A percentile compares a stretch with the other conserved stretches of the same genome.
Conservation (phyloP, 1,284 basidiomycete species). For the Leccinum pachyderme region DNA sequence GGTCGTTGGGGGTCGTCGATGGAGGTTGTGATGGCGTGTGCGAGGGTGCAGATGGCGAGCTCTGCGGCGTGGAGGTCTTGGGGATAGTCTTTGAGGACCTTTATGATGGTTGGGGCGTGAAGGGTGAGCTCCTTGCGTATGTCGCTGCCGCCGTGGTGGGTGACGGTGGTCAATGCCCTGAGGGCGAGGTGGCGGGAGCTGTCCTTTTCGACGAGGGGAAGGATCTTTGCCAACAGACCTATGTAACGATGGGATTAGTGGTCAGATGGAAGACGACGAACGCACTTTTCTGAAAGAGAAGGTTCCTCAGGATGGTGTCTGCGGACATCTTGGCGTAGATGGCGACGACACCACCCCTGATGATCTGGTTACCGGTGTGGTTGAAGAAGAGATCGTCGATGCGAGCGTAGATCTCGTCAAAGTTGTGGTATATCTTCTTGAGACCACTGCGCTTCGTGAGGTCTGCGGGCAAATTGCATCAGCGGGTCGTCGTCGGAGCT, state of each 20-base stretch:
- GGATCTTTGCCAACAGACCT: conserved; percentile 55
- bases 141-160: conserved; percentile 56
- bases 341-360: conserved; percentile 54
- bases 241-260: neutral
- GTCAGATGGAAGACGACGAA: neutral
- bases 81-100: conserved; percentile 46
- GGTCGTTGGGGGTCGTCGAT: conserved; percentile 39
- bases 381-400: conserved; percentile 45
- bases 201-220: conserved; percentile 49
- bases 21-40: conserved; percentile 51
- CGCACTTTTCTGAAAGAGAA: conserved; percentile 53
- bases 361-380: conserved; percentile 38
- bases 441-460: conserved; percentile 53
- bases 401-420: conserved; percentile 47
- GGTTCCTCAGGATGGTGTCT: conserved; percentile 56
- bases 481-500: too few species aligned
- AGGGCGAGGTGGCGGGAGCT: conserved; percentile 50
- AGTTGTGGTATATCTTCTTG: conserved; percentile 59
- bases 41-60: conserved; percentile 49
- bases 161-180: conserved; percentile 53
- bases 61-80: conserved; percentile 51
- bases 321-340: conserved; percentile 64
- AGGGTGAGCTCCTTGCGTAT: conserved; percentile 52
- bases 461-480: too few species aligned
- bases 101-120: conserved; percentile 39